A percentile compares a stretch with the other conserved stretches of the same genome.
Conservation (phyloP, 805 yeast genomes). For the Candida stauntonica region DNA sequence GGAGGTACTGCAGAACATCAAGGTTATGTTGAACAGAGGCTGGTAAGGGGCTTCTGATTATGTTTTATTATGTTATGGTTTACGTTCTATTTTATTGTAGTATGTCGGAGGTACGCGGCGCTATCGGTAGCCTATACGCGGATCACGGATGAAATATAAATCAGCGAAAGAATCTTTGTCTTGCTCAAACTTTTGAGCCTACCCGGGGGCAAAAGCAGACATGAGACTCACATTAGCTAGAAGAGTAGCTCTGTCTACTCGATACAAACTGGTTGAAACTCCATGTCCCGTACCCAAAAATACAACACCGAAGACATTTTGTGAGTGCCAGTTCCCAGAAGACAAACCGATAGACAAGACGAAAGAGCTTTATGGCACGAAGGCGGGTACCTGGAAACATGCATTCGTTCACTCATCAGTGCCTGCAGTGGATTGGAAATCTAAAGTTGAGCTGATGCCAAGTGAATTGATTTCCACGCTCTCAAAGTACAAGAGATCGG, state of each 20-base stretch:
- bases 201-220: background rate
- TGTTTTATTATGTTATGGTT: background rate
- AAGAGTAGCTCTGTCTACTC: too few relatives aligned
- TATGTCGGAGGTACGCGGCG: conserved; percentile 2
- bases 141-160: background rate
- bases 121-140: background rate
- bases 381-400: conserved; percentile 51
- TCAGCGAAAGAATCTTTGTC: too few relatives aligned
- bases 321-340: conserved; percentile 42
- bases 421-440: conserved; percentile 31
- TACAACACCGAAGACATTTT: conserved; percentile 35
- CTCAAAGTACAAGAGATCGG: conserved; percentile 29
- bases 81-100: background rate
- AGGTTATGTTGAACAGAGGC: conserved; percentile 16
- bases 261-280: conserved; percentile 17
- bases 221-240: conserved; percentile 19
- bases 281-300: conserved; percentile 18
- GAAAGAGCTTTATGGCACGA: conserved; percentile 42
- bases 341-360: conserved; percentile 38
- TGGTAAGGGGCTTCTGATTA: conserved; percentile 4
- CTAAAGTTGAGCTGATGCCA: conserved; percentile 45
- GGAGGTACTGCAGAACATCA: conserved; percentile 17
- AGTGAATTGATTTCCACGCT: conserved; percentile 40
- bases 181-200: too few relatives aligned
- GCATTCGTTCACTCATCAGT: conserved; percentile 48